Percentiles rank a stretch among this genome's conserved stretches.
phyloP scores from a whole-genome alignment of 805 yeast species.

The Pichia ethanolica region DNA sequence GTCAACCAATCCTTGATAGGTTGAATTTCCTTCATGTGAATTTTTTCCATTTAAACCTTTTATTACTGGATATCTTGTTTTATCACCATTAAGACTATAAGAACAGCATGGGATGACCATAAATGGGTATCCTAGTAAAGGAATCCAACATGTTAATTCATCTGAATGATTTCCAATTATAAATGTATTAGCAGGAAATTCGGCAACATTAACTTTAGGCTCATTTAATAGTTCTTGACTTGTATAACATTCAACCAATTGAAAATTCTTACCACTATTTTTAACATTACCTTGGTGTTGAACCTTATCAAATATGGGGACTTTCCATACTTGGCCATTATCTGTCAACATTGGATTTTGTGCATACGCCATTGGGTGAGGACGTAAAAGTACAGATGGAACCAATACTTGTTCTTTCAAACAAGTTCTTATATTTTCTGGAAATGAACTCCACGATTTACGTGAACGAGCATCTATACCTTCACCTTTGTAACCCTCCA shows the following conservation, averaged over 20 bases:
- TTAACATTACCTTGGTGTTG: slow-evolving; percentile 18
- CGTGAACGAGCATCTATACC: slow-evolving; percentile 89
- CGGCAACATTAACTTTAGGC: slow-evolving; percentile 51
- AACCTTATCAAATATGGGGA: slow-evolving; percentile 31
- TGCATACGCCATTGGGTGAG: slow-evolving; percentile 54
- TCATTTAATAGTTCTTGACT: slow-evolving; percentile 46
- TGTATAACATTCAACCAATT: slow-evolving; percentile 47
- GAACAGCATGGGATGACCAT: slow-evolving; percentile 95
- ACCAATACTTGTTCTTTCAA: slow-evolving; percentile 73
- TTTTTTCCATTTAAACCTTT: slow-evolving; percentile 12
- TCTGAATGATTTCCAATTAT: slow-evolving; percentile 93
- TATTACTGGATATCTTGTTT: slow-evolving; percentile 53
- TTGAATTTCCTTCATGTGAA: slow-evolving; percentile 35
- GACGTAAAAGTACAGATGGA: slow-evolving; percentile 66
- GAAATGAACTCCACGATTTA: slow-evolving; percentile 79
- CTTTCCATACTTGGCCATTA: slow-evolving; percentile 56
- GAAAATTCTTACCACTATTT: slow-evolving; percentile 24
- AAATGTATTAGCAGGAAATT: slow-evolving; percentile 65
- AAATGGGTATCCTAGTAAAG: slow-evolving; percentile 78
- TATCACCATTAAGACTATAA: slow-evolving; percentile 73
- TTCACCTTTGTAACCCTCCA: slow-evolving; percentile 75
- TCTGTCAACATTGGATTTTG: slow-evolving; percentile 48
- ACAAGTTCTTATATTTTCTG: slow-evolving; percentile 48
- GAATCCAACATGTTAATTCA: slow-evolving; percentile 93
- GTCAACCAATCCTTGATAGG: slow-evolving; percentile 81